Evolutionary conservation across 2,329 filamentous ascomycete genomes (phyloP), one percentile per base, ranked within the genome.

Genomic region (Cladosporium sp.): DNA sequence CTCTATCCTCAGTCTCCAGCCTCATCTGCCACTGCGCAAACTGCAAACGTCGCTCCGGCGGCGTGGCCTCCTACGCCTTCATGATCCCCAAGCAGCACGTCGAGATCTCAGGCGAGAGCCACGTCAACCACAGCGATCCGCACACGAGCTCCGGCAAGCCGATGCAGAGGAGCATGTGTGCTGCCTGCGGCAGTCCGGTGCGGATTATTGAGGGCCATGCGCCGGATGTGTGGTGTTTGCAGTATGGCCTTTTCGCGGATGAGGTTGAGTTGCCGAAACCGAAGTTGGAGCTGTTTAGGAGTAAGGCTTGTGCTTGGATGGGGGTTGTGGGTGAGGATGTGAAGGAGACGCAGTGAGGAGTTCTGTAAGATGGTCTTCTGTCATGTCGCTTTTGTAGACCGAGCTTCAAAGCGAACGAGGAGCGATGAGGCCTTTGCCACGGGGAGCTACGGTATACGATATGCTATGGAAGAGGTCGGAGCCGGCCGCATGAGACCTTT

Each of bases 51-150:
- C 41, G 56, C 6, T 54, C 47, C 2, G 55, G 55, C 8, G 56
- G 56, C 38, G 43, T 58, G n/a, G 55, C 56, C 15, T 57, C 55
- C 7, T 57, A 50, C 39, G 56, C 56, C 20, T 58, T 57, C 43
- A 48, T 55, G 15, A 15, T 58, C 13, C 55, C 54, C 2, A 54
- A 56, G 30, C 11, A 54, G 13, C 41, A 57, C 15, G 55, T 56
- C 19, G 17, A n/a, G 27, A 51, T 57, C 42, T 34, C 44, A 4
- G 55, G 55, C 7, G 17, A 27, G 7, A 40, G 27, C 7, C 55
- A 58, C 27, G 29, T 39, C 12, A 47, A 34, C 27, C 53, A 55
- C 32, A 18, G 18, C 7, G 53, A 58, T 17, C 30, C 45, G 7
- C 44, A 56, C 19, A 58, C 55, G 11, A 52, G 53, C n/a, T 50